A percentile compares a stretch with the other conserved stretches of the same genome.
phyloP scores from a whole-genome alignment of 2,329 filamentous ascomycete species.

The Sclerotinia spermophila region DNA sequence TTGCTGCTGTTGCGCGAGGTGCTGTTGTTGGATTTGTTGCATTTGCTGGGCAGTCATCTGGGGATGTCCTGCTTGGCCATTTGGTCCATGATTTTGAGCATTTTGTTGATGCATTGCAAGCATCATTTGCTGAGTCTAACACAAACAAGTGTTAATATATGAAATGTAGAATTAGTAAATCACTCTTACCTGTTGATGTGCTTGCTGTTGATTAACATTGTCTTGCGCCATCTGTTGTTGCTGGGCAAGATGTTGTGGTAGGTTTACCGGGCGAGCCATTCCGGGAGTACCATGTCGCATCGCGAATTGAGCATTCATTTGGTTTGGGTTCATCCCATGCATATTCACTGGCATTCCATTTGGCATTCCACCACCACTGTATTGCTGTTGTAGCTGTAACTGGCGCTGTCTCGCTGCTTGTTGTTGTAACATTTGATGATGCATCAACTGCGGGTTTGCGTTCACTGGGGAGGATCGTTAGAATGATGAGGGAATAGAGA shows the following conservation, averaged over 20 bases:
- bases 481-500: not conserved
- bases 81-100: conserved; percentile 43
- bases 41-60: conserved; percentile 49
- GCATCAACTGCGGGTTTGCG: conserved; percentile 42
- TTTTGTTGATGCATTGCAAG: conserved; percentile 47
- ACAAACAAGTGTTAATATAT: not conserved
- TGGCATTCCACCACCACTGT: conserved; percentile 50
- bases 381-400: conserved; percentile 52
- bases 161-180: not conserved
- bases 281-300: conserved; percentile 44
- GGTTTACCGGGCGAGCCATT: conserved; percentile 45
- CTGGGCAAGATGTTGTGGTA: conserved; percentile 45
- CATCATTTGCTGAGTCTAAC: conserved; percentile 10
- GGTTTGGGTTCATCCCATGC: conserved; percentile 30
- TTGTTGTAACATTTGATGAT: conserved; percentile 39
- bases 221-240: conserved; percentile 40
- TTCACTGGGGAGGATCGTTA: conserved; percentile 3
- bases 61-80: conserved; percentile 44
- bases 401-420: conserved; percentile 37
- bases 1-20: conserved; percentile 48
- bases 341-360: conserved; percentile 45
- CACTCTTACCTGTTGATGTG: conserved; percentile 38
- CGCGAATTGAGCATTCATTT: conserved; percentile 50
- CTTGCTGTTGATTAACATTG: conserved; percentile 39
- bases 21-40: conserved; percentile 44